These are phyloP conservation scores for Musa beccarii DNA, from an alignment of 176 grass and related monocot genomes.

Conservation along the genomic window DNA sequence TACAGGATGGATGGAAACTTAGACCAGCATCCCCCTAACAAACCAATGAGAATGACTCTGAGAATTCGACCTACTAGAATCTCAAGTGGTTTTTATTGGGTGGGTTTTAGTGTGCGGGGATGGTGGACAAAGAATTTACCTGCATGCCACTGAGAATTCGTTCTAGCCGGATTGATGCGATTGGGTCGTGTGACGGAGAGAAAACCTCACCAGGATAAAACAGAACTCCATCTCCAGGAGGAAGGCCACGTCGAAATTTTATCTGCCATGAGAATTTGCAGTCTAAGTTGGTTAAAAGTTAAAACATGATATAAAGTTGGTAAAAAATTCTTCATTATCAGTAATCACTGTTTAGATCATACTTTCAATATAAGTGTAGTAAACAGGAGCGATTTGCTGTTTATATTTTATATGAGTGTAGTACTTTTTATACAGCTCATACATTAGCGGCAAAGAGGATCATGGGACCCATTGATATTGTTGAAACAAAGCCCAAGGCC, in stretches of 20 bases:
- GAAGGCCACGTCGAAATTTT: conserved; percentile 82
- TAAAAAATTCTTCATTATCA: background rate
- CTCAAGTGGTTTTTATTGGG: no score
- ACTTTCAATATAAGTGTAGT: background rate
- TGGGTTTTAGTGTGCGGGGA: no score
- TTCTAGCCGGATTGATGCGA: conserved; percentile 78
- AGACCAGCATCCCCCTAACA: no score
- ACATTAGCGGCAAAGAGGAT: no score
- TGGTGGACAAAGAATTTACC: conserved; percentile 30
- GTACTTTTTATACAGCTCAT: no score
- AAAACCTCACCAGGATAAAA: conserved; percentile 98
- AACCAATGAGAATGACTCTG: background rate
- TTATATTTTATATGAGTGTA: no score
- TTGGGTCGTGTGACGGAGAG: conserved; percentile 78
- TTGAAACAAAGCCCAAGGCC: no score
- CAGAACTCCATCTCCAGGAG: conserved; percentile 85
- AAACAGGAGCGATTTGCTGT: background rate
- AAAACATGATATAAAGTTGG: background rate
- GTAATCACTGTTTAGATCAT: background rate
- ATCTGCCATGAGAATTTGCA: conserved; percentile 32
- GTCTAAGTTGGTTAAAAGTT: background rate
- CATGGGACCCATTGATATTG: no score
- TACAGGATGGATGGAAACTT: no score
- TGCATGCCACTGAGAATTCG: conserved; percentile 97
- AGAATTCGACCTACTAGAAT: no score